Evolutionary conservation across 208 protist genomes (phyloP), one percentile per base, ranked within the genome.

Genomic region (Novymonas esmeraldas): DNA sequence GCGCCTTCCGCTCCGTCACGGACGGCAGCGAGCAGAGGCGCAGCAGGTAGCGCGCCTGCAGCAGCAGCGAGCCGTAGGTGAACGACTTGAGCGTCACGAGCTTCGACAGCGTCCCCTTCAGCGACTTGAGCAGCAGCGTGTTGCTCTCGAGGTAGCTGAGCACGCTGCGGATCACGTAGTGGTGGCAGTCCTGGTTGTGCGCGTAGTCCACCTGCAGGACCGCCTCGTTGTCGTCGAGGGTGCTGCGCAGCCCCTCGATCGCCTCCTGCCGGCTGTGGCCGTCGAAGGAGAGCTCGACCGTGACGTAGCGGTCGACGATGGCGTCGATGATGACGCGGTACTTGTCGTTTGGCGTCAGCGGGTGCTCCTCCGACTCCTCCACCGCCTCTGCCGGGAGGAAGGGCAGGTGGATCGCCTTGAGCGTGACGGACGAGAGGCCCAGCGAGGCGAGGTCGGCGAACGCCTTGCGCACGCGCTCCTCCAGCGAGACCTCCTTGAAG

Each of bases 221-320:
- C 24, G 78, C 70, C 34, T 76, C 73, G 24, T 64, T 73, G 57
- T 57, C 63, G 24, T 60, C 39, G 29, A 90, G 61, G 42, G 26
- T 45, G 42, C 79, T 82, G 54, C 90, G 76, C 50, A 96, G 34
- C 34, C 36, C 46, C 62, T 89, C 76, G 24, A 97, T 82, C 24
- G 91, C 83, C 31, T 90, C 85, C 60, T 93, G 85, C 13, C 87
- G 76, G 26, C 70, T 89, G 31, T 78, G 69, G 10, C 70, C 67
- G 59, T 93, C 84, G 69, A 97, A 93, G 9, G 69, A 18, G 2
- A 57, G 64, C 62, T 98, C 92, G 14, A 93, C 73, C 6, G 31
- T 29, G 14, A 97, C 54, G 75, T 96, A 97, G 18, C 87, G 79
- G 6, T 83, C 68, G 3, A 97, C 61, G 33, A 97, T 71, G 42